Evolutionary conservation across 352 stramenopile species (phyloP).

Genomic region (Globisporangium recalcitrans): DNA sequence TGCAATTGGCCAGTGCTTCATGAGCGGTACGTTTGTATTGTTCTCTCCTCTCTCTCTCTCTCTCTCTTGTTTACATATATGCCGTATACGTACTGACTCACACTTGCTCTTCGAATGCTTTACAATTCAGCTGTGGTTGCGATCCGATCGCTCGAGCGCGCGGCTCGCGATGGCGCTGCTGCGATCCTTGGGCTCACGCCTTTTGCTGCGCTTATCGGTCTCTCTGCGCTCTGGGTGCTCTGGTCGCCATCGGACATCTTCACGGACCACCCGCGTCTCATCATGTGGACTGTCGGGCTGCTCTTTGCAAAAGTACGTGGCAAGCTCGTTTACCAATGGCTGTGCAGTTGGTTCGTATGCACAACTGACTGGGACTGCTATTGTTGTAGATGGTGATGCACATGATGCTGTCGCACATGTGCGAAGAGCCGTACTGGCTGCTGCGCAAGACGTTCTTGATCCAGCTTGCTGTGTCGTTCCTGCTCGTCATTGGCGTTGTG

Average conservation of each 20-base stretch:
- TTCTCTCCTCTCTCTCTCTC: not conserved
- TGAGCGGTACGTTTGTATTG: constrained; percentile 45
- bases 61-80: too few relatives aligned
- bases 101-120: not conserved
- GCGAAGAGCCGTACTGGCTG: constrained; percentile 80
- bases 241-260: constrained; percentile 83
- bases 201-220: constrained; percentile 56
- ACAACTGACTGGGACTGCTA: not conserved
- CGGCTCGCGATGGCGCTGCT: constrained; percentile 49
- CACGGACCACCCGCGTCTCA: constrained; percentile 69
- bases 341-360: not conserved
- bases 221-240: constrained; percentile 71
- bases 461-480: constrained; percentile 50
- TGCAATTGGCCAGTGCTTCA: constrained; percentile 59
- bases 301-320: constrained; percentile 69
- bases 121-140: constrained; percentile 42
- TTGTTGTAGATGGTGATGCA: constrained; percentile 80
- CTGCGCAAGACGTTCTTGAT: constrained; percentile 79
- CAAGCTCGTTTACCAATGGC: not conserved
- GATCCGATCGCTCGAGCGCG: constrained; percentile 58
- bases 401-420: constrained; percentile 88
- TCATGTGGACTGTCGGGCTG: constrained; percentile 82
- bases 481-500: constrained; percentile 68
- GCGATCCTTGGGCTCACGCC: constrained; percentile 61
- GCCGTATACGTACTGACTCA: too few relatives aligned